Conservation (phyloP, 164 flowering plant genomes). For the Platanus orientalis region DNA sequence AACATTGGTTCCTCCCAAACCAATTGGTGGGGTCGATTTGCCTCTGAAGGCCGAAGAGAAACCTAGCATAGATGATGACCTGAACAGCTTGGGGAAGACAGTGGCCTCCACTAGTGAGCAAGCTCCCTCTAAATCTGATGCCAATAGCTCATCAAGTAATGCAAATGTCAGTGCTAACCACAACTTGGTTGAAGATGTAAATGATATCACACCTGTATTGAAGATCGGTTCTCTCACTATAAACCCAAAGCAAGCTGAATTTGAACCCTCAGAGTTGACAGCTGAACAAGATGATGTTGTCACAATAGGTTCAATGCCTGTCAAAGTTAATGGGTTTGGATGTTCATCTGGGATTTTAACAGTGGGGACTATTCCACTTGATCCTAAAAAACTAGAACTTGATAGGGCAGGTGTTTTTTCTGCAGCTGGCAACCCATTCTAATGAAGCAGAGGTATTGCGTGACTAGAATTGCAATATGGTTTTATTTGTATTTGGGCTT, state of each 20-base stretch:
- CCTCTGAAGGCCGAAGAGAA: constrained; percentile 22
- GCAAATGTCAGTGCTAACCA: constrained; percentile 11
- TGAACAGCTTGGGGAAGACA: too few species aligned
- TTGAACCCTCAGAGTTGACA: constrained; percentile 8
- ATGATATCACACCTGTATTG: constrained; percentile 25
- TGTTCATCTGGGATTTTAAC: constrained; percentile 36
- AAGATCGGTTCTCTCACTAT: constrained; percentile 50
- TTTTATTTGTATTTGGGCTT: too few species aligned
- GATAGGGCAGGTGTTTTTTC: constrained; percentile 15
- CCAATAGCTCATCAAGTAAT: not conserved
- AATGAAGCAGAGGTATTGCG: not conserved
- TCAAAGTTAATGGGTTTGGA: constrained; percentile 49
- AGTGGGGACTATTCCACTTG: constrained; percentile 66
- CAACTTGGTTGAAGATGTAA: constrained; percentile 20
- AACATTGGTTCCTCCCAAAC: constrained; percentile 34
- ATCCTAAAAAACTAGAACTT: constrained; percentile 38
- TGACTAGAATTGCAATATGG: too few species aligned
- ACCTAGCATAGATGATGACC: constrained; percentile 8
- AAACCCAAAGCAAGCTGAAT: constrained; percentile 26
- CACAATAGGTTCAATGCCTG: constrained; percentile 66
- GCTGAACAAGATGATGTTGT: constrained; percentile 31
- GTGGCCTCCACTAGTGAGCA: constrained; percentile 10
- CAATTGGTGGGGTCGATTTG: constrained; percentile 16
- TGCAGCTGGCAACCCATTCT: constrained; percentile 3
- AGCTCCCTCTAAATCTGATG: constrained; percentile 12